Percentiles rank a stretch among this genome's conserved stretches.
Evolutionary conservation across 768 basidiomycete species (phyloP).

Genomic region (Podaxis sp.): DNA sequence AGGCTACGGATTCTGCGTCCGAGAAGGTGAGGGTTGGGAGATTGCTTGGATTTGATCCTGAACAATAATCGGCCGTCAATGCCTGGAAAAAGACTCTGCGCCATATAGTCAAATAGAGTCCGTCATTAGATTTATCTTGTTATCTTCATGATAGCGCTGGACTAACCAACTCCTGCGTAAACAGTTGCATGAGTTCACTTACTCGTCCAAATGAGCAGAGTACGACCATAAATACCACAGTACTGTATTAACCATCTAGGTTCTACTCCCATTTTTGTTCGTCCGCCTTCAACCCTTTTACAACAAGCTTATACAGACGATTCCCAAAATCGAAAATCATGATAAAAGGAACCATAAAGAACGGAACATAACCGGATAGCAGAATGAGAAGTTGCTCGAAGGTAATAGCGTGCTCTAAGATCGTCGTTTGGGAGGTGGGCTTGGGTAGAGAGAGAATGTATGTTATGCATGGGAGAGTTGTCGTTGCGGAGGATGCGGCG

Average conservation of each 20-base stretch:
- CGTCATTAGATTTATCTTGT: too few relatives aligned
- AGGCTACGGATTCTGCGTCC: too few relatives aligned
- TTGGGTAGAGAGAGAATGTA: conserved; percentile 54
- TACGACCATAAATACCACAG: too few relatives aligned
- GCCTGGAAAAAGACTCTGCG: too few relatives aligned
- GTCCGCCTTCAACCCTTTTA: conserved; percentile 26
- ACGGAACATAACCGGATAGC: conserved; percentile 72
- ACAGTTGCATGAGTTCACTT: too few relatives aligned
- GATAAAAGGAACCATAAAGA: conserved; percentile 65
- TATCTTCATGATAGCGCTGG: too few relatives aligned
- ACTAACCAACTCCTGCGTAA: too few relatives aligned
- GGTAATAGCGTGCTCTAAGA: conserved; percentile 40
- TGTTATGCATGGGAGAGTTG: conserved; percentile 69
- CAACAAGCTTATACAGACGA: conserved; percentile 34
- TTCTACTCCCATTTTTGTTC: conserved; percentile 30
- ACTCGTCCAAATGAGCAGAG: too few relatives aligned
- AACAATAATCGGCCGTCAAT: too few relatives aligned
- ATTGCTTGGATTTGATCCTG: too few relatives aligned
- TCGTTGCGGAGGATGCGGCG: conserved; percentile 76
- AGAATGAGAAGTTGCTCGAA: conserved; percentile 54
- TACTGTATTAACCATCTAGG: neutral
- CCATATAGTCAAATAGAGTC: too few relatives aligned
- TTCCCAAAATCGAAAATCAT: conserved; percentile 40
- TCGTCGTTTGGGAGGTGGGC: conserved; percentile 21
- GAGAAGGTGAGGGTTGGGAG: too few relatives aligned